Evolutionary conservation across 768 basidiomycete species (phyloP).

Genomic region (Fomitopsis serialis): DNA sequence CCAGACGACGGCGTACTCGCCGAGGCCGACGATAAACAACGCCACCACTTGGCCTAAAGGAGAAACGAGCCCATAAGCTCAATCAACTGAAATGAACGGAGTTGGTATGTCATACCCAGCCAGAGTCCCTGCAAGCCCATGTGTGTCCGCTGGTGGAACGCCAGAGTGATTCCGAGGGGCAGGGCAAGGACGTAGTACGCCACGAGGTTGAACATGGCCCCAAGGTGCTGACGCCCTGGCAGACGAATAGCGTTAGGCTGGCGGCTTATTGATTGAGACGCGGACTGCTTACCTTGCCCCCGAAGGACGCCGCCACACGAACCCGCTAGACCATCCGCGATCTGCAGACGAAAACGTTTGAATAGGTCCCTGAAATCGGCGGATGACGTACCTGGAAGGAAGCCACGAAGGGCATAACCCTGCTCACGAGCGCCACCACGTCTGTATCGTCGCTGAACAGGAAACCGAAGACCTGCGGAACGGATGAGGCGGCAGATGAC

Average conservation of each 20-base stretch:
- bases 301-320: conserved; percentile 46
- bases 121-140: conserved; percentile 47
- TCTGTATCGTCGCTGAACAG: conserved; percentile 60
- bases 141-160: conserved; percentile 32
- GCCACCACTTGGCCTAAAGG: conserved; percentile 64
- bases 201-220: conserved; percentile 66
- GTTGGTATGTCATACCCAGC: conserved; percentile 30
- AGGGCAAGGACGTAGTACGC: conserved; percentile 56
- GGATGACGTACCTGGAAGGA: conserved; percentile 40
- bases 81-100: not conserved
- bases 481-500: not conserved
- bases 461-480: conserved; percentile 53
- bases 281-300: conserved; percentile 33
- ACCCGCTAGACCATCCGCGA: conserved; percentile 47
- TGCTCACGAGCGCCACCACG: conserved; percentile 44
- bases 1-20: conserved; percentile 61
- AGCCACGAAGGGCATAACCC: conserved; percentile 49
- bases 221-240: conserved; percentile 57
- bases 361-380: not conserved
- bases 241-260: not conserved
- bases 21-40: conserved; percentile 63
- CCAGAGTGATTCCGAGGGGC: conserved; percentile 46
- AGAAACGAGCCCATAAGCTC: not conserved
- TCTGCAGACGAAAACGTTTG: conserved; percentile 20
- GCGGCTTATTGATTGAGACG: not conserved